These are phyloP conservation scores for Hygrocybe coccinea DNA, from an alignment of 768 basidiomycete genomes.

Conservation along the genomic window DNA sequence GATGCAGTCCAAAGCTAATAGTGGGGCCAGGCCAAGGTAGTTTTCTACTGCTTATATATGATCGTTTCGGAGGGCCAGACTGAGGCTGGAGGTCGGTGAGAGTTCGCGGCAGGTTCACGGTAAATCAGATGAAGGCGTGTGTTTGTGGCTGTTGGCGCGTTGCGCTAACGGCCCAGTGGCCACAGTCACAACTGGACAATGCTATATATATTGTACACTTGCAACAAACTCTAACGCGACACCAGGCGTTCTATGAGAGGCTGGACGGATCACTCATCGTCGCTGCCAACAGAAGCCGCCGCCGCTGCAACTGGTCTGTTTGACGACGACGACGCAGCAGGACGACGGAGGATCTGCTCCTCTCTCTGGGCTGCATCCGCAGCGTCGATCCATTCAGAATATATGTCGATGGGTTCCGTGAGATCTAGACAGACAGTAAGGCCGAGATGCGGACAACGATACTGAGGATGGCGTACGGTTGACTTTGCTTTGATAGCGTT, in stretches of 20 bases:
- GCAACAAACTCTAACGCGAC: background rate
- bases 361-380: conserved; percentile 77
- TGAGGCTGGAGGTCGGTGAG: background rate
- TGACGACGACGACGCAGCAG: conserved; percentile 52
- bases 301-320: conserved; percentile 46
- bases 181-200: background rate
- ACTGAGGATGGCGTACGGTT: conserved; percentile 49
- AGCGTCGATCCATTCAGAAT: conserved; percentile 89
- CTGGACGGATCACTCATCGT: conserved; percentile 37
- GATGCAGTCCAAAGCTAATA: background rate
- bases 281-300: conserved; percentile 43
- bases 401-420: conserved; percentile 84
- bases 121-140: background rate
- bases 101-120: background rate
- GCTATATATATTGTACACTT: background rate
- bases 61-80: too few relatives aligned
- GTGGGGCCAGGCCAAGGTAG: background rate
- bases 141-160: conserved; percentile 12
- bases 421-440: conserved; percentile 49
- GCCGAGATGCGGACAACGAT: conserved; percentile 2
- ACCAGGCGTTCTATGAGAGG: background rate
- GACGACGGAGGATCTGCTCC: conserved; percentile 41
- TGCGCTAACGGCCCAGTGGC: background rate
- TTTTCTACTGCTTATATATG: too few relatives aligned
- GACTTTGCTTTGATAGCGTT: conserved; percentile 81